A percentile compares a stretch with the other conserved stretches of the same genome.
phyloP scores from a whole-genome alignment of 2,329 filamentous ascomycete genomes.

The Stachybotrys elegans region DNA sequence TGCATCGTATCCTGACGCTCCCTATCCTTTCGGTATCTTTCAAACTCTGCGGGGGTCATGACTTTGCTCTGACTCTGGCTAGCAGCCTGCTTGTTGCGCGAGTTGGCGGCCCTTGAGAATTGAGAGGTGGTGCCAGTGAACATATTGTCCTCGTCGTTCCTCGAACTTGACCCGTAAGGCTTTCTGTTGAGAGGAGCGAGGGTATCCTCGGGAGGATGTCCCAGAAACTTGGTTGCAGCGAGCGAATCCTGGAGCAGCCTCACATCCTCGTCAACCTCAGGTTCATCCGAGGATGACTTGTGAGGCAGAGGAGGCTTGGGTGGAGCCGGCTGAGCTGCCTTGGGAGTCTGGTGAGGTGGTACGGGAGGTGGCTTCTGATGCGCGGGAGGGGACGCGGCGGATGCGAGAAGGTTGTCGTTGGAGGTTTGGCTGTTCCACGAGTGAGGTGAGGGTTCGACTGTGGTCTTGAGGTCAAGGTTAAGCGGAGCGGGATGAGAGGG shows the following conservation, averaged over 20 bases:
- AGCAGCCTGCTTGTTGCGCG: slow-evolving; percentile 26
- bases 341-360: slow-evolving; percentile 30
- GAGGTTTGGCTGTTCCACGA: slow-evolving; percentile 46
- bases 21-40: slow-evolving; percentile 72
- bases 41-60: slow-evolving; percentile 87
- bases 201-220: slow-evolving; percentile 28
- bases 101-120: slow-evolving; percentile 30
- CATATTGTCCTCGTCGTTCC: slow-evolving; percentile 49
- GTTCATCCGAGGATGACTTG: too few species aligned
- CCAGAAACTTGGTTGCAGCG: slow-evolving; percentile 42
- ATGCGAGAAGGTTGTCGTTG: slow-evolving; percentile 41
- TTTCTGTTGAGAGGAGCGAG: slow-evolving; percentile 25
- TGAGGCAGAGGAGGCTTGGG: slow-evolving; percentile 20
- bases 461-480: slow-evolving; percentile 38
- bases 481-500: slow-evolving; percentile 38
- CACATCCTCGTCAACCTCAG: slow-evolving; percentile 47
- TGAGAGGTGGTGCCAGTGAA: slow-evolving; percentile 44
- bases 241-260: slow-evolving; percentile 48
- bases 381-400: slow-evolving; percentile 29
- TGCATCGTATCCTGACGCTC: slow-evolving; percentile 48
- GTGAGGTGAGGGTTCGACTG: slow-evolving; percentile 40
- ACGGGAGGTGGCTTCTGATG: slow-evolving; percentile 34
- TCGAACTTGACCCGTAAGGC: slow-evolving; percentile 22
- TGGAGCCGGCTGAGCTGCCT: slow-evolving; percentile 22
- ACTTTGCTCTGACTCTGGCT: slow-evolving; percentile 61